Conservation (phyloP, 2,329 filamentous ascomycete species). For the Alternaria ventricosa region DNA sequence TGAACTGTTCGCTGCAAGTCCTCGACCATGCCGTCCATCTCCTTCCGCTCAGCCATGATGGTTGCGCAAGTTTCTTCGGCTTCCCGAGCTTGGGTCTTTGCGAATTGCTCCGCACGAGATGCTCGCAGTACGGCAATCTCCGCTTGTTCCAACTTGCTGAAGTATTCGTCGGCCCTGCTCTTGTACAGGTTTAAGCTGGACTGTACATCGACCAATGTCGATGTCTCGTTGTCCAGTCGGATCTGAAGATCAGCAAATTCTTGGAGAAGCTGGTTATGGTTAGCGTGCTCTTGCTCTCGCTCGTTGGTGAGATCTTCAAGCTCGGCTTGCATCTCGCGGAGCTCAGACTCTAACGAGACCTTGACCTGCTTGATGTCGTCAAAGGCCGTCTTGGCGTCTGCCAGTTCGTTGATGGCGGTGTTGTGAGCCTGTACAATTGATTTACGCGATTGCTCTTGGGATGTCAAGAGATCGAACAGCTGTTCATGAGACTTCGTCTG, state of each 20-base stretch:
- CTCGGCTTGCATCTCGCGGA: constrained; percentile 83
- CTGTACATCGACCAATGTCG: constrained; percentile 81
- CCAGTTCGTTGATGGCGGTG: constrained; percentile 81
- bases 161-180: constrained; percentile 91
- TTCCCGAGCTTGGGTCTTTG: constrained; percentile 86
- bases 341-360: constrained; percentile 79
- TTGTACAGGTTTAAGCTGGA: constrained; percentile 90
- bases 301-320: constrained; percentile 79
- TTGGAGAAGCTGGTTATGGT: constrained; percentile 84
- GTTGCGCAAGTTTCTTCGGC: constrained; percentile 89
- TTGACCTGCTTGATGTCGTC: constrained; percentile 86
- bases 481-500: constrained; percentile 95
- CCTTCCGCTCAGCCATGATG: constrained; percentile 89
- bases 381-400: constrained; percentile 84
- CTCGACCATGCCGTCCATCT: constrained; percentile 85
- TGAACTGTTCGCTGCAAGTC: constrained; percentile 90
- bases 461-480: constrained; percentile 88
- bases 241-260: constrained; percentile 96
- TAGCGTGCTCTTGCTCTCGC: constrained; percentile 86
- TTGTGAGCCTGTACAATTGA: constrained; percentile 85
- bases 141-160: constrained; percentile 94
- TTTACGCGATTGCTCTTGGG: constrained; percentile 86
- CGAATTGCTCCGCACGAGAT: constrained; percentile 89
- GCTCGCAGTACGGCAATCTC: constrained; percentile 96
- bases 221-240: constrained; percentile 85